A percentile compares a stretch with the other conserved stretches of the same genome.
phyloP scores from a whole-genome alignment of 208 protist species.

The Kentomonas sorsogonicus region DNA sequence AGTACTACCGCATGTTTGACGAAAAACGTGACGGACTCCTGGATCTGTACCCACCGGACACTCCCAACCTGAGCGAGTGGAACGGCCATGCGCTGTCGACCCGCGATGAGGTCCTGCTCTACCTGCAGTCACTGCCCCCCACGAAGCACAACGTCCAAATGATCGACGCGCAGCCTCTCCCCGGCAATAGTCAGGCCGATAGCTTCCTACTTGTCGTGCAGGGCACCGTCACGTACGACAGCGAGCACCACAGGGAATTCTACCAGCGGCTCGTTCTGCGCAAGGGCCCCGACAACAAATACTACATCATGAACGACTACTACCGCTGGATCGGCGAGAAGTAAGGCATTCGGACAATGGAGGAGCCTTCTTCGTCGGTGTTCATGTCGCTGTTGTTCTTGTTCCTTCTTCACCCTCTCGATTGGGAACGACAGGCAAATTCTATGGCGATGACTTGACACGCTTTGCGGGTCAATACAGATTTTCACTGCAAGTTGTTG shows the following conservation, averaged over 20 bases:
- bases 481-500: not conserved
- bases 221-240: conserved; percentile 78
- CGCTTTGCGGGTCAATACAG: not conserved
- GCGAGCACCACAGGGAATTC: conserved; percentile 84
- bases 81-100: not conserved
- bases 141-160: conserved; percentile 76
- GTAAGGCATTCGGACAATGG: not conserved
- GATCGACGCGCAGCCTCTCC: conserved; percentile 87
- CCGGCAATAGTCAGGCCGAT: conserved; percentile 67
- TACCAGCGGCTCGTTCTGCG: conserved; percentile 82
- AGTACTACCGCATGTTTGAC: not conserved
- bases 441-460: not conserved
- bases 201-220: conserved; percentile 79
- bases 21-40: not conserved
- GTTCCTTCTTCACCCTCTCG: no score
- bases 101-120: conserved; percentile 44
- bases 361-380: no score
- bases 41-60: not conserved
- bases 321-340: conserved; percentile 82
- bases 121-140: conserved; percentile 58
- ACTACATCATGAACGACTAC: conserved; percentile 89
- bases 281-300: conserved; percentile 52
- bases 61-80: not conserved
- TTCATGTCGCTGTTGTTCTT: no score
- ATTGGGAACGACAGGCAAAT: not conserved